These are phyloP conservation scores for Collybia nuda DNA, from an alignment of 768 basidiomycete genomes.

Conservation along the genomic window DNA sequence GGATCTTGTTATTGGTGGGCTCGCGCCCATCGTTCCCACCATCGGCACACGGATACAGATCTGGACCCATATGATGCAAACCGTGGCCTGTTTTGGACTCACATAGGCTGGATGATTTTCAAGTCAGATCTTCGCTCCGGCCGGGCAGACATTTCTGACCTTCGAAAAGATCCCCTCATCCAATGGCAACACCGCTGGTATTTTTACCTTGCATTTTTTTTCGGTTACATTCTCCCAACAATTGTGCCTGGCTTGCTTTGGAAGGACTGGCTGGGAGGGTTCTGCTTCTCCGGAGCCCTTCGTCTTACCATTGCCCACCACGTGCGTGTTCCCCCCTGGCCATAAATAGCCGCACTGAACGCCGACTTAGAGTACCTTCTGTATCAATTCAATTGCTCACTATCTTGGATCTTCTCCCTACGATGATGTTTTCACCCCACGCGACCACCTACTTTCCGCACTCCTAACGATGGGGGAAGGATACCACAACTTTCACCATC, in stretches of 20 bases:
- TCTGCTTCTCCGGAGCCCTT: conserved; percentile 72
- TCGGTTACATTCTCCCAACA: conserved; percentile 73
- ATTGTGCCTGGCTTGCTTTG: conserved; percentile 70
- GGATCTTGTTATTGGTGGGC: conserved; percentile 91
- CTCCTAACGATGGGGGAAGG: conserved; percentile 86
- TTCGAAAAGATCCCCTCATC: conserved; percentile 66
- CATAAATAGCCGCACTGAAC: conserved; percentile 3
- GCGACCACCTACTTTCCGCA: conserved; percentile 80
- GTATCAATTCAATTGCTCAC: conserved; percentile 87
- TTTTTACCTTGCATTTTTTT: conserved; percentile 55
- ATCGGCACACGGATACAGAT: conserved; percentile 83
- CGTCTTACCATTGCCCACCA: conserved; percentile 80
- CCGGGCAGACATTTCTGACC: conserved; percentile 68
- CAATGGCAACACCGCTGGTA: conserved; percentile 81
- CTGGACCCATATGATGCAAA: conserved; percentile 83
- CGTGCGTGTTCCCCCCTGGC: conserved; percentile 41
- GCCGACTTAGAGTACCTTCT: conserved; percentile 69
- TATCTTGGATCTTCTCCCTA: conserved; percentile 81
- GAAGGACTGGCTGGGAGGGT: conserved; percentile 76
- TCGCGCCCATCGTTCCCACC: conserved; percentile 79
- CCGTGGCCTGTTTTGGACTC: conserved; percentile 77
- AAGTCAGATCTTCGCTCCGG: conserved; percentile 74
- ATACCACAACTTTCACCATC: conserved; percentile 90
- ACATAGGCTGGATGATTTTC: conserved; percentile 84
- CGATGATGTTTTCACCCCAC: conserved; percentile 75